Percentiles rank a stretch among this genome's conserved stretches.
phyloP scores from a whole-genome alignment of 495 filamentous ascomycete genomes.

The Hypoxylon subgilvum region DNA sequence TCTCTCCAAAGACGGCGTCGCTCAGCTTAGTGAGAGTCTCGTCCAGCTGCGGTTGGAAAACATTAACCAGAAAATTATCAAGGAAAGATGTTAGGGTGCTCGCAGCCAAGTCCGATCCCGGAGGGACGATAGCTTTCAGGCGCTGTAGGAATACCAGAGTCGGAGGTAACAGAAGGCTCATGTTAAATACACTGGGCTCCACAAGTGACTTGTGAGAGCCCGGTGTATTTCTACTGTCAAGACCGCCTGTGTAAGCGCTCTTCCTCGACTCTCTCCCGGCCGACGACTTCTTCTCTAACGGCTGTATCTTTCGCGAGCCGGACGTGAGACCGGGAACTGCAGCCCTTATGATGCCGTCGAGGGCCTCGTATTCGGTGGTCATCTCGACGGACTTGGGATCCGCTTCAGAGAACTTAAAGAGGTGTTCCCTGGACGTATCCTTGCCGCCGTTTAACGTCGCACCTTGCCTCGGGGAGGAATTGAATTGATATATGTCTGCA shows the following conservation, averaged over 20 bases:
- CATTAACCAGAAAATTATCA: conserved; percentile 97
- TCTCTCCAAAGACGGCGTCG: conserved; percentile 77
- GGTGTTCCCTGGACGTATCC: conserved; percentile 70
- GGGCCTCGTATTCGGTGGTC: conserved; percentile 82
- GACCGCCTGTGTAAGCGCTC: conserved; percentile 56
- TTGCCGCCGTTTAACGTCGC: conserved; percentile 58
- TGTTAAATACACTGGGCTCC: conserved; percentile 97
- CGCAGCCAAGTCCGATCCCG: conserved; percentile 79
- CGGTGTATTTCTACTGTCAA: conserved; percentile 68
- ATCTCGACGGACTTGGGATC: conserved; percentile 76
- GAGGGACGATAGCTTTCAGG: conserved; percentile 88
- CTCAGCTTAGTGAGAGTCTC: conserved; percentile 92
- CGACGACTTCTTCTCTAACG: conserved; percentile 51
- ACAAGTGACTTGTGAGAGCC: conserved; percentile 74
- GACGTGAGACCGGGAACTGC: conserved; percentile 94
- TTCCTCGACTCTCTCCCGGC: conserved; percentile 49
- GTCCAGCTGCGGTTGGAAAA: conserved; percentile 95
- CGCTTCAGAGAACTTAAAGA: conserved; percentile 89
- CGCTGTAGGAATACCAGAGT: conserved; percentile 90
- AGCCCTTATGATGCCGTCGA: conserved; percentile 85
- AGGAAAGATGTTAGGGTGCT: conserved; percentile 93
- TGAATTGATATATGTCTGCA: conserved; percentile 69
- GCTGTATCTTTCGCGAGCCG: conserved; percentile 66
- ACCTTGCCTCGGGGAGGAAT: conserved; percentile 50
- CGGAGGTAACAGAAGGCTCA: conserved; percentile 90